These are phyloP conservation scores for Protomyces arabidopsidicola DNA, from an alignment of 1,139 yeast genomes.

Conservation along the genomic window DNA sequence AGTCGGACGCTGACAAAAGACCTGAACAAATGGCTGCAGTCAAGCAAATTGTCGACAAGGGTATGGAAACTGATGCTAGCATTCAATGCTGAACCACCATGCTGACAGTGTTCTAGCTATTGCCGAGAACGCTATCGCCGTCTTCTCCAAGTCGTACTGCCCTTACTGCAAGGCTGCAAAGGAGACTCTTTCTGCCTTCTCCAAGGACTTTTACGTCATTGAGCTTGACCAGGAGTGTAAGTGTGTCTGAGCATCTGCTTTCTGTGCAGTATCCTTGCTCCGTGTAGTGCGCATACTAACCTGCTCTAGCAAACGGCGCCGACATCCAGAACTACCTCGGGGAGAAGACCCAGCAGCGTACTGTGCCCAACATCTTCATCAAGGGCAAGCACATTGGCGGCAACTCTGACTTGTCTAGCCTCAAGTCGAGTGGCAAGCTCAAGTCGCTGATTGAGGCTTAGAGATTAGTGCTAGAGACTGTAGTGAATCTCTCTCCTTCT, in stretches of 20 bases:
- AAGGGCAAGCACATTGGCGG: constrained; percentile 94
- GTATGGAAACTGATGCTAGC: constrained; percentile 43
- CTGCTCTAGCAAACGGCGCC: constrained; percentile 41
- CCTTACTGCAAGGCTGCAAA: constrained; percentile 70
- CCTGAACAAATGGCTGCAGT: constrained; percentile 29
- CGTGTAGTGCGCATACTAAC: neutral
- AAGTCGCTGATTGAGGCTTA: constrained; percentile 37
- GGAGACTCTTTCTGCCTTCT: constrained; percentile 50
- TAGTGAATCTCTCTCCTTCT: too few species aligned
- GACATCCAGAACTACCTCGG: constrained; percentile 73
- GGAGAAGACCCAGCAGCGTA: constrained; percentile 79
- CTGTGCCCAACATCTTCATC: constrained; percentile 91
- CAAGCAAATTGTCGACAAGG: constrained; percentile 27
- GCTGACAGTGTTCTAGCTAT: neutral
- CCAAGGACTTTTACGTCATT: constrained; percentile 54
- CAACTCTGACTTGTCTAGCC: constrained; percentile 69
- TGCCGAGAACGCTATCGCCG: constrained; percentile 46
- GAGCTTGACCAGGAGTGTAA: constrained; percentile 54
- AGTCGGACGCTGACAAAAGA: neutral
- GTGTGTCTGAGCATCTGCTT: constrained; percentile 32
- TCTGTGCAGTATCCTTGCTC: too few species aligned
- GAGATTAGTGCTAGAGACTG: neutral
- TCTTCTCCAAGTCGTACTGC: constrained; percentile 68
- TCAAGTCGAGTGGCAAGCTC: constrained; percentile 46
- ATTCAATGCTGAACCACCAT: neutral